phyloP scores from a whole-genome alignment of 78 protist genomes.

The Dictyostelium discoideum region dicty_2.7 NC_007090.3:2094001-2094500 shows the following conservation, averaged over 20 bases:
- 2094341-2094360: too few relatives aligned
- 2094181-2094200: slow-evolving; percentile 29
- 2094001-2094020: slow-evolving; percentile 16
- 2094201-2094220: slow-evolving; percentile 46
- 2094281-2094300: background rate
- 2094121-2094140: slow-evolving; percentile 10
- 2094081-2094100: slow-evolving; percentile 65
- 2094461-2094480: background rate
- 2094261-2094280: background rate
- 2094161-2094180: slow-evolving; percentile 17
- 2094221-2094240: background rate
- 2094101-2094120: slow-evolving; percentile 14
- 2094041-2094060: background rate
- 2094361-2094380: background rate
- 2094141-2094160: background rate
- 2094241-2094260: background rate
- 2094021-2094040: slow-evolving; percentile 45
- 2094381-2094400: background rate
- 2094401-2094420: background rate
- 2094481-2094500: background rate
- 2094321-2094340: background rate
- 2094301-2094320: background rate
- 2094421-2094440: too few relatives aligned
- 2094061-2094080: slow-evolving; percentile 26
- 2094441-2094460: too few relatives aligned